Evolutionary conservation across 169 alveolate species (phyloP), one percentile per base, ranked within the genome.

Genomic region (Eimeria acervulina): DNA sequence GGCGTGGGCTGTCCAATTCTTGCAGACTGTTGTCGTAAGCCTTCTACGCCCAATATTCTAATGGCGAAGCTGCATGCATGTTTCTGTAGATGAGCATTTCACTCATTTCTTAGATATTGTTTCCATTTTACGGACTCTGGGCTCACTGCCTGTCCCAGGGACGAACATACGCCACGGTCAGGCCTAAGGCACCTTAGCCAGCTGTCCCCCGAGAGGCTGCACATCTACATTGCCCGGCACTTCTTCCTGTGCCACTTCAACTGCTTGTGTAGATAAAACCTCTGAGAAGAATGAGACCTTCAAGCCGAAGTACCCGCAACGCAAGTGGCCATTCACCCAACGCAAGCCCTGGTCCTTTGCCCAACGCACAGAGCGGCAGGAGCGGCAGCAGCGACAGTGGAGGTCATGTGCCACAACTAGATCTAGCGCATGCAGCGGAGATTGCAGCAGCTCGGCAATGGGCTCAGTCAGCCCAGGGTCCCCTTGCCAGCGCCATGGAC

Each of bases 191-290:
- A 38, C 59, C 87, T 10, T 76, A 76, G 87, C 59, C 63, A 76
- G 87, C 87, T 76, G 87, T 76, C 87, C 87, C 87, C 87, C 47
- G 47, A 76, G 87, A 76, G 87, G 87, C 87, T 76, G 63, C 59
- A 42, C 63, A 76, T 76, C 87, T 15, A 76, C 15, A 13, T 38
- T 76, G 59, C 59, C 87, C 19, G 40, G 19, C 26, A 23, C 59
- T 40, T 42, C 59, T n/a, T 76, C 31, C 87, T 40, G 87, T 42
- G 38, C 36, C 38, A 76, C 59, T 38, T 42, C 33, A 40, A 17
- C 36, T 40, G 38, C 31, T 76, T 13, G 4, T 38, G 5, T 76
- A 38, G 6, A 76, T 40, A 21, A 38, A 40, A 76, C 63, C 61
- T 40, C 1, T n/a, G 6, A 38, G 87, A 42, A 76, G 59, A n/a